A percentile compares a stretch with the other conserved stretches of the same genome.
Evolutionary conservation across 441 rosid genomes (phyloP).

Genomic region (Pelargonium fulgidum): DNA sequence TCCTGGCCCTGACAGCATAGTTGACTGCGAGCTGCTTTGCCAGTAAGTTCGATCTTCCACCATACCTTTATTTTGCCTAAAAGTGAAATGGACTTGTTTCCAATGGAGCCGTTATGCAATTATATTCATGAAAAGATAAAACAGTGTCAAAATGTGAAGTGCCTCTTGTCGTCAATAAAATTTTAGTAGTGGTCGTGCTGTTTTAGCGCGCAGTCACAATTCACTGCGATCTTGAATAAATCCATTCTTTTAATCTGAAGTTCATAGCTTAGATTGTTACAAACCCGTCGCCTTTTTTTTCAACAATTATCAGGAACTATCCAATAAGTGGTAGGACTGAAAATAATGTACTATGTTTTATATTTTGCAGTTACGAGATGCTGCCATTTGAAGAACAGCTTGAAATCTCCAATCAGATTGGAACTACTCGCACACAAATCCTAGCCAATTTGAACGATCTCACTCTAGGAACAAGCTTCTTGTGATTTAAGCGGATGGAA

Average conservation of each 20-base stretch:
- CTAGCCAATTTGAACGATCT: constrained; percentile 75
- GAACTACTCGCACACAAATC: constrained; percentile 75
- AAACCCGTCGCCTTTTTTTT: too few species aligned
- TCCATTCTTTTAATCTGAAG: too few species aligned
- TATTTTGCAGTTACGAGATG: constrained; percentile 76
- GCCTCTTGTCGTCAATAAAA: too few species aligned
- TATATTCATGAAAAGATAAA: too few species aligned
- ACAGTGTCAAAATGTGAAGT: too few species aligned
- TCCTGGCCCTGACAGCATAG: constrained; percentile 94
- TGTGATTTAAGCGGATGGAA: constrained; percentile 36
- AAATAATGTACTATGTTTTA: constrained; percentile 11
- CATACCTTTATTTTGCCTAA: not conserved
- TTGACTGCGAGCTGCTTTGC: constrained; percentile 87
- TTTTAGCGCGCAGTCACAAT: too few species aligned
- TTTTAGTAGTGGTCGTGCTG: too few species aligned
- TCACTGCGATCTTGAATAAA: too few species aligned
- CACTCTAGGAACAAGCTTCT: constrained; percentile 74
- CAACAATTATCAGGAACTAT: too few species aligned
- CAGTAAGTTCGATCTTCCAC: constrained; percentile 51
- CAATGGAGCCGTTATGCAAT: too few species aligned
- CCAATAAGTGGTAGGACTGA: not conserved
- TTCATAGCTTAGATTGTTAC: too few species aligned
- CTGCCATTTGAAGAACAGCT: constrained; percentile 87
- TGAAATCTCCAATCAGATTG: constrained; percentile 76
- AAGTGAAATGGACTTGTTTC: too few species aligned